These are phyloP conservation scores for Massarina eburnea DNA, from an alignment of 2,329 filamentous ascomycete species.

Conservation along the genomic window DNA sequence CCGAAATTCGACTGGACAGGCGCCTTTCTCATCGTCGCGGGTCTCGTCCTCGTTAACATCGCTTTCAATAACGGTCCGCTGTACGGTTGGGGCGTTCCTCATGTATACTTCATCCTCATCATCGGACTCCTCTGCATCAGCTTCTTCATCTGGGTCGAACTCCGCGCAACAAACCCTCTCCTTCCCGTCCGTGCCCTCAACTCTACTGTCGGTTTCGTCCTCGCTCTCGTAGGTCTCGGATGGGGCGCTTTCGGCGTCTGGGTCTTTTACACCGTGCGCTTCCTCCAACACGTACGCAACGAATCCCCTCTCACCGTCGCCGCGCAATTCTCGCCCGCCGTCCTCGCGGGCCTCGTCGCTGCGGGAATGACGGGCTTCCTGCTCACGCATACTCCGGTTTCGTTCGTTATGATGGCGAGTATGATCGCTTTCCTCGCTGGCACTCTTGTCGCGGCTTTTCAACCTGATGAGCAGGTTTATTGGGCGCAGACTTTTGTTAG, in stretches of 20 bases:
- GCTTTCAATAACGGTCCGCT: conserved; percentile 33
- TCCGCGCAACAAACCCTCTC: conserved; percentile 27
- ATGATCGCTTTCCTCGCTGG: conserved; percentile 41
- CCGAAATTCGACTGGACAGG: conserved; percentile 31
- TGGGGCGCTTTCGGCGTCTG: conserved; percentile 38
- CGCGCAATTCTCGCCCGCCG: conserved; percentile 36
- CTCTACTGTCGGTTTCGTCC: conserved; percentile 29
- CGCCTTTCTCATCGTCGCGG: conserved; percentile 21
- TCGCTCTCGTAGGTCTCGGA: conserved; percentile 28
- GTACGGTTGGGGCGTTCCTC: conserved; percentile 26
- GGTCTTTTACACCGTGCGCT: conserved; percentile 42
- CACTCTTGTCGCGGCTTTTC: conserved; percentile 29
- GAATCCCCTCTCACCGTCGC: conserved; percentile 34
- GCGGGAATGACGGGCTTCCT: conserved; percentile 40
- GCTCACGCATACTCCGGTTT: conserved; percentile 41
- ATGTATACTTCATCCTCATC: conserved; percentile 32
- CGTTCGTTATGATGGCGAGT: conserved; percentile 42
- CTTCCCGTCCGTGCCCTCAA: conserved; percentile 31
- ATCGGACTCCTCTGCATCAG: conserved; percentile 25
- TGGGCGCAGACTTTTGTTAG: conserved; percentile 41
- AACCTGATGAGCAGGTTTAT: conserved; percentile 38
- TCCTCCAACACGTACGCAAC: conserved; percentile 35
- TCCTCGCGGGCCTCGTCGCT: conserved; percentile 39
- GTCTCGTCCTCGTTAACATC: conserved; percentile 31
- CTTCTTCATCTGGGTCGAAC: conserved; percentile 30